phyloP scores from a whole-genome alignment of 352 stramenopile species.

The Plasmopara viticola region DNA sequence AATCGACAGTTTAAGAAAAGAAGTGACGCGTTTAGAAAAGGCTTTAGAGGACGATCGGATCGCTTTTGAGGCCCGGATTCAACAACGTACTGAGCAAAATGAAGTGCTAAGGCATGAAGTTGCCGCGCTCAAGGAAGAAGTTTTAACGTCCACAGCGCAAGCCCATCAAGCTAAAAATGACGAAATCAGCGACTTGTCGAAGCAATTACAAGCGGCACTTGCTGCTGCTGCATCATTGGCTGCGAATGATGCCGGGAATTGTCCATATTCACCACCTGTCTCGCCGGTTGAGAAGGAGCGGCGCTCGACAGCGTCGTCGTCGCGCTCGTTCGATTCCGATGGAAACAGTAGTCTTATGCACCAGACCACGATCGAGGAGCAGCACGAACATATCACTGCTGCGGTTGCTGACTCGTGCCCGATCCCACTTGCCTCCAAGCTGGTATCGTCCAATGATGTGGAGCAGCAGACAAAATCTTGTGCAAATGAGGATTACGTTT shows the following conservation, averaged over 20 bases:
- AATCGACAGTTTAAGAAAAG: constrained; percentile 26
- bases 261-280: constrained; percentile 17
- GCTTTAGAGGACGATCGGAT: constrained; percentile 20
- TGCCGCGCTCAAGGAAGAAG: constrained; percentile 27
- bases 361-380: constrained; percentile 24
- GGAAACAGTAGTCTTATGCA: constrained; percentile 31
- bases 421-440: constrained; percentile 33
- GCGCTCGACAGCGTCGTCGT: constrained; percentile 33
- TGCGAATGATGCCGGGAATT: constrained; percentile 18
- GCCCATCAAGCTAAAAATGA: constrained; percentile 45
- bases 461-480: constrained; percentile 21
- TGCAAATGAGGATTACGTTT: constrained; percentile 36
- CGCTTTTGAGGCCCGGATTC: constrained; percentile 32
- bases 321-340: constrained; percentile 27
- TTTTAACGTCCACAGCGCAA: constrained; percentile 27
- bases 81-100: constrained; percentile 29
- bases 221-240: constrained; percentile 21
- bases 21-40: constrained; percentile 27
- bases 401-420: constrained; percentile 39
- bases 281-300: constrained; percentile 37
- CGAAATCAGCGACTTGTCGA: constrained; percentile 41
- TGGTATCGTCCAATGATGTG: constrained; percentile 1
- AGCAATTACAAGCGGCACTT: constrained; percentile 40
- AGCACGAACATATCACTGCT: constrained; percentile 32
- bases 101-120: constrained; percentile 28